These are phyloP conservation scores for Mortierella antarctica DNA, from an alignment of 192 early-diverging fungal genomes.

Conservation along the genomic window DNA sequence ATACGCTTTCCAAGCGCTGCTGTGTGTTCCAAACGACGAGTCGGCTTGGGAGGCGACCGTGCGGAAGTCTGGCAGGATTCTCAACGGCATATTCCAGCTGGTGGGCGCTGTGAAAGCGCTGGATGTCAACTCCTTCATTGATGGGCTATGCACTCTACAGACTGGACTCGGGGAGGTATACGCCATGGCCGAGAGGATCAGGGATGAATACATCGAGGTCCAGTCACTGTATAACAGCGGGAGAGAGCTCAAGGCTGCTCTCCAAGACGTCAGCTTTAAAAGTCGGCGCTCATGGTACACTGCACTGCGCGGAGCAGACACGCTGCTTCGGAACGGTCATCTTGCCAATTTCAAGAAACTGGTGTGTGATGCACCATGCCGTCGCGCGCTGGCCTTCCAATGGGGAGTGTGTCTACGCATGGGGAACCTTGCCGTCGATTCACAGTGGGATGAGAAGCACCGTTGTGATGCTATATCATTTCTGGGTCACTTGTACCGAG, in stretches of 20 bases:
- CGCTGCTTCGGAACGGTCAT: neutral
- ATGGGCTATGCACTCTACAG: neutral
- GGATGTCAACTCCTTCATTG: neutral
- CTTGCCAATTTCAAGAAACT: neutral
- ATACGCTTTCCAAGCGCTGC: slow-evolving; percentile 4
- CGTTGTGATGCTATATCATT: neutral
- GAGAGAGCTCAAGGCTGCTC: neutral
- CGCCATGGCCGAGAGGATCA: too few relatives aligned
- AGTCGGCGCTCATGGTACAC: slow-evolving; percentile 1
- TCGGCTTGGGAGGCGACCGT: neutral
- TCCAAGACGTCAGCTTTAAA: neutral
- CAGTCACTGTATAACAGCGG: neutral
- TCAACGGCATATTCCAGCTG: neutral
- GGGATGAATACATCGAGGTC: neutral
- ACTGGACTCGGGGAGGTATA: neutral
- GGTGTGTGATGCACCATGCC: neutral
- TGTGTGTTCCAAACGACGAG: slow-evolving; percentile 1
- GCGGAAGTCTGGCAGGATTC: neutral
- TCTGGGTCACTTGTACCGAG: neutral
- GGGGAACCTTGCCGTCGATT: neutral
- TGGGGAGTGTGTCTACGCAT: neutral
- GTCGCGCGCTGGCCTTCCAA: neutral
- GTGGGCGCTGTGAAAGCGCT: neutral
- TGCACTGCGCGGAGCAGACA: neutral
- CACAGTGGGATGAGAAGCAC: neutral